Evolutionary conservation across 352 stramenopile genomes (phyloP).

Genomic region (Pythium monospermum): DNA sequence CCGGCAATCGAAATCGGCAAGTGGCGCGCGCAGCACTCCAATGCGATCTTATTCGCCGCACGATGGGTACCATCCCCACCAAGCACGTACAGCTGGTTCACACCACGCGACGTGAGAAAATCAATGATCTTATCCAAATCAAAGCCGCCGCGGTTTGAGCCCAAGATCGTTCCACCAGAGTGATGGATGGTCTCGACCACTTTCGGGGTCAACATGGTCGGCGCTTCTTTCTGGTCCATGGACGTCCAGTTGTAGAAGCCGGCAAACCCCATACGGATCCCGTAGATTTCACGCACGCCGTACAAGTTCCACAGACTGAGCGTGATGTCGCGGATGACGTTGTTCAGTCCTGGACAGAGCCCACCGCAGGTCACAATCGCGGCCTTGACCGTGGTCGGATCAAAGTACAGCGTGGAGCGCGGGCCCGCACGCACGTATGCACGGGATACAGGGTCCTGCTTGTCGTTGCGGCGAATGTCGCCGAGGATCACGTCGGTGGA

Average conservation of each 20-base stretch:
- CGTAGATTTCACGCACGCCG: conserved; percentile 77
- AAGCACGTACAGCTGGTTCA: conserved; percentile 97
- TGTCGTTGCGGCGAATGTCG: conserved; percentile 71
- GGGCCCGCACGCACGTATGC: conserved; percentile 79
- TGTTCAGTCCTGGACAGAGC: conserved; percentile 97
- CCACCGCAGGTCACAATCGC: conserved; percentile 93
- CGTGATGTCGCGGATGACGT: conserved; percentile 96
- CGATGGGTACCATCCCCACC: conserved; percentile 97
- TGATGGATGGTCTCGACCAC: conserved; percentile 80
- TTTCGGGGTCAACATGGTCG: conserved; percentile 69
- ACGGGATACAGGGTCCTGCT: conserved; percentile 58
- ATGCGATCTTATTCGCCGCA: conserved; percentile 89
- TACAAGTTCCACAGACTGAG: conserved; percentile 89
- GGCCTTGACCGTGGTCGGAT: conserved; percentile 73
- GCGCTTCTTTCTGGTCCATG: conserved; percentile 71
- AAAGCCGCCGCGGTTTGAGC: conserved; percentile 94
- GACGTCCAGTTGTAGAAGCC: conserved; percentile 82
- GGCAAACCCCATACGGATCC: conserved; percentile 77
- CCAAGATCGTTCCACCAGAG: conserved; percentile 92
- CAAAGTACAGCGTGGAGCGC: conserved; percentile 64
- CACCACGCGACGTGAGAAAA: conserved; percentile 85
- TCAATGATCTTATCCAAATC: conserved; percentile 96
- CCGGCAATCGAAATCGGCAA: conserved; percentile 93
- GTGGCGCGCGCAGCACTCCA: conserved; percentile 64
- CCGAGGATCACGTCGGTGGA: conserved; percentile 76